Evolutionary conservation across 2,329 filamentous ascomycete species (phyloP), one percentile per base, ranked within the genome.

Genomic region (Phoma sp.): DNA sequence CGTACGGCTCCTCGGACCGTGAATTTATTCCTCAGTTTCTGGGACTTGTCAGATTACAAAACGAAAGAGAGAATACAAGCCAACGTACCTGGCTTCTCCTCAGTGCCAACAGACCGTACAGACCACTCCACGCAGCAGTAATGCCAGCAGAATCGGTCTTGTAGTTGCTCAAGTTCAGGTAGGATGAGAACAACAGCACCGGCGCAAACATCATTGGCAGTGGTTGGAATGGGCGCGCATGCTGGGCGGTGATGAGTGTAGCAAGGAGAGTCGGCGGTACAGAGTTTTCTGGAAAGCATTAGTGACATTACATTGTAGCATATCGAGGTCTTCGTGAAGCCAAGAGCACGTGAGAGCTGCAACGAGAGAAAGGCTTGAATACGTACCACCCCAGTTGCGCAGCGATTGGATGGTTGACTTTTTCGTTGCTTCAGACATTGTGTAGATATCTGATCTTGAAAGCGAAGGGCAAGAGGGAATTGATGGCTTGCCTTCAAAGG

Each of bases 161-260:
- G 76, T 83, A 88, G 54, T 81, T 80, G 58, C 81, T 80, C 25
- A 89, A 66, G 68, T 89, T 89, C 37, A 89, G 76, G 67, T 89
- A 90, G 52, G 83, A 84, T 45, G 83, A 83, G 75, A 89, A 87
- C 53, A 89, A 79, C 3, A 90, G 79, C 50, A 87, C 76, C 2
- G 87, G 86, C 4, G 87, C 83, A 69, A 90, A 89, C 59, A 87
- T 73, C 82, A 90, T 86, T 4, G 87, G 87, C 0, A 90, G 77
- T 6, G 79, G 68, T 68, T 87, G 86, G 72, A 87, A 85, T 7
- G 87, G 87, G n/a, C 85, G 84, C 36, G 83, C 78, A 76, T 89
- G 84, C 64, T 89, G 85, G 10, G 86, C 85, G 33, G 86, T 83
- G 61, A 89, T 83, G 36, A 90, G 78, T 7, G 86, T 87, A 52